Evolutionary conservation across 192 early-diverging fungal species (phyloP), one percentile per base, ranked within the genome.

Genomic region (Backusella australiensis): DNA sequence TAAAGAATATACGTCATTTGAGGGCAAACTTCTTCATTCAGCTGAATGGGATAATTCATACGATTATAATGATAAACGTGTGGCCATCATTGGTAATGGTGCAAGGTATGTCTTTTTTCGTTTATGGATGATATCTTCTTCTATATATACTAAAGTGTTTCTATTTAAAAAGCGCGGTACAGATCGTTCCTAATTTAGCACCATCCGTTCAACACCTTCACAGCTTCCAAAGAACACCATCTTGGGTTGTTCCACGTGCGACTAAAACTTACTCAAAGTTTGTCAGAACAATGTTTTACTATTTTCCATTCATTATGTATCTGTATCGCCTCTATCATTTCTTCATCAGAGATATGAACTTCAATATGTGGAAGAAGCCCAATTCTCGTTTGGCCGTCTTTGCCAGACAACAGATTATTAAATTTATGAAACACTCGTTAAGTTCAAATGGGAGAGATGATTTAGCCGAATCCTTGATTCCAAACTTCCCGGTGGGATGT

Each of bases 81-180:
- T 86, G 17, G 85, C 83, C 44, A 65, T 86, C n/a, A 75, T 86
- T 74, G 85, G 85, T 34, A 83, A 79, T 74, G 85, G 85, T 75
- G 83, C 85, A 7, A 85, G 83, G 85, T 86, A n/a, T 49, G 6
- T 6, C 6, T 7, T 49, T 49, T 49, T 49, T 46, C 4, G 17
- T 29, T 34, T 56, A 5, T 26, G 21, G 21, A 29, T 41, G 21
- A n/a, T 34, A 1, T 0, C 32, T 49, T 56, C 35, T 23, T 8
- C n/a, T 56, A 6, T 6, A n/a, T 21, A 53, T 21, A 32, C 2
- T 21, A 53, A 53, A 53, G 6, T 38, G n/a, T 14, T 29, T 15
- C 32, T 32, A 32, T 53, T 21, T 8, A 53, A 23, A 56, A 34
- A 86, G 85, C 67, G 85, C 83, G 1, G 81, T 87, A 32, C 86